These are phyloP conservation scores for Leersia perrieri DNA, from an alignment of 176 grass and related monocot species.

Conservation along the genomic window DNA sequence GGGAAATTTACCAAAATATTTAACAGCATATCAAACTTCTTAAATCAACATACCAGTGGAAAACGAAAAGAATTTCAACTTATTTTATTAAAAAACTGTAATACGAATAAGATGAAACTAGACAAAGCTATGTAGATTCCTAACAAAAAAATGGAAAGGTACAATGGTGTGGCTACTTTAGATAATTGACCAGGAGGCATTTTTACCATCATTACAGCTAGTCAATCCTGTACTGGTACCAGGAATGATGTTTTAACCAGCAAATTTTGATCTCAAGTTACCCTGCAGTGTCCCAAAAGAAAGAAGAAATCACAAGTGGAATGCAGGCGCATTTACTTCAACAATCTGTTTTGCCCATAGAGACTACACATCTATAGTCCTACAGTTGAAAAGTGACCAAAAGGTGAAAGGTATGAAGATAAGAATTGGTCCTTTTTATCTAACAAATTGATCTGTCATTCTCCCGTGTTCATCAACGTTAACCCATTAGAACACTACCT, in stretches of 20 bases:
- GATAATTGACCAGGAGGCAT: not conserved
- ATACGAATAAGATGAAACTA: not conserved
- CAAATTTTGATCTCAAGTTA: not conserved
- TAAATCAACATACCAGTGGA: not conserved
- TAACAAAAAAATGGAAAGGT: slow-evolving; percentile 1
- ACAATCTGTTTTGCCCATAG: not conserved
- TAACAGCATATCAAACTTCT: not conserved
- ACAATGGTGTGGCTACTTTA: not conserved
- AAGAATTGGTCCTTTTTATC: slow-evolving; percentile 2
- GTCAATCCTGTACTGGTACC: not conserved
- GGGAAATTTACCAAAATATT: slow-evolving; percentile 26
- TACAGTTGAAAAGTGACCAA: not conserved
- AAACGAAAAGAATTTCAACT: slow-evolving; percentile 3
- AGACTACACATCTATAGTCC: not conserved
- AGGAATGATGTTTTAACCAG: slow-evolving; percentile 2
- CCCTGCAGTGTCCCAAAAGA: not conserved
- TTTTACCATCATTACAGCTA: not conserved
- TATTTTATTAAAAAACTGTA: slow-evolving; percentile 3
- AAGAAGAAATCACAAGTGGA: not conserved
- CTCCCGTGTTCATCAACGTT: not conserved
- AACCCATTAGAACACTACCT: slow-evolving; percentile 5
- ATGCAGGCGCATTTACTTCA: not conserved
- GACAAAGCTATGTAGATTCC: not conserved
- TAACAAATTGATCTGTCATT: not conserved
- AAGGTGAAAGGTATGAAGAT: not conserved